A percentile compares a stretch with the other conserved stretches of the same genome.
phyloP scores from a whole-genome alignment of 352 stramenopile genomes.

The Globisporangium rhizosaccharum region DNA sequence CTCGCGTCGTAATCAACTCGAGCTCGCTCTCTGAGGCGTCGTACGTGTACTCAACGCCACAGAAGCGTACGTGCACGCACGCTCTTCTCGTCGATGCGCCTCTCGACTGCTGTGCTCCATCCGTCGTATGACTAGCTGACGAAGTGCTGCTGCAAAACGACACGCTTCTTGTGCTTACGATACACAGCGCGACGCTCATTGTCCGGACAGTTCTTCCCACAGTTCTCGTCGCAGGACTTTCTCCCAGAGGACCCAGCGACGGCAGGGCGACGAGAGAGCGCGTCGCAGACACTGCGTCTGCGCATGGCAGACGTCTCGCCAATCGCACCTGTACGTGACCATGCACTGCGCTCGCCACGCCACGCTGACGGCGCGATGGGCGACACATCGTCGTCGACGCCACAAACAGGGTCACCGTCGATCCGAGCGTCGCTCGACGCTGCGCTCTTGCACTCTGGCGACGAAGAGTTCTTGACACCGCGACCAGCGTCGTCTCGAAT shows the following conservation, averaged over 20 bases:
- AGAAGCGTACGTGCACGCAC: constrained; percentile 3
- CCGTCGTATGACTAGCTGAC: no score
- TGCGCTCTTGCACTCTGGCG: not conserved
- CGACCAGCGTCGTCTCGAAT: constrained; percentile 1
- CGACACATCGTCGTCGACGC: not conserved
- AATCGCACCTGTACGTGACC: constrained; percentile 24
- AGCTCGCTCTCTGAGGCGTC: constrained; percentile 35
- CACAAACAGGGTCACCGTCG: constrained; percentile 4
- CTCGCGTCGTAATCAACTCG: constrained; percentile 6
- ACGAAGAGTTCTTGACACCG: constrained; percentile 13
- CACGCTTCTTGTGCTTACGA: no score
- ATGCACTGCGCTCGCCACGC: not conserved
- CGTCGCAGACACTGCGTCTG: constrained; percentile 46
- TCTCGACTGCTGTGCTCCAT: no score
- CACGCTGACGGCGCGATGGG: constrained; percentile 1
- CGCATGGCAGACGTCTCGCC: constrained; percentile 59
- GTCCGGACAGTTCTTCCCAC: constrained; percentile 31
- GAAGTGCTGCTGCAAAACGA: no score
- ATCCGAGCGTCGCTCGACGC: constrained; percentile 2
- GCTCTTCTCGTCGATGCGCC: not conserved
- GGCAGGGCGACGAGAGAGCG: constrained; percentile 12
- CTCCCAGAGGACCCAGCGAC: constrained; percentile 1
- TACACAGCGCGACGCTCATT: constrained; percentile 3
- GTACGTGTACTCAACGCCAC: constrained; percentile 67
- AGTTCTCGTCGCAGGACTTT: constrained; percentile 59